Evolutionary conservation across 2,329 filamentous ascomycete species (phyloP), one percentile per base, ranked within the genome.

Genomic region (Fusarium nanum): DNA sequence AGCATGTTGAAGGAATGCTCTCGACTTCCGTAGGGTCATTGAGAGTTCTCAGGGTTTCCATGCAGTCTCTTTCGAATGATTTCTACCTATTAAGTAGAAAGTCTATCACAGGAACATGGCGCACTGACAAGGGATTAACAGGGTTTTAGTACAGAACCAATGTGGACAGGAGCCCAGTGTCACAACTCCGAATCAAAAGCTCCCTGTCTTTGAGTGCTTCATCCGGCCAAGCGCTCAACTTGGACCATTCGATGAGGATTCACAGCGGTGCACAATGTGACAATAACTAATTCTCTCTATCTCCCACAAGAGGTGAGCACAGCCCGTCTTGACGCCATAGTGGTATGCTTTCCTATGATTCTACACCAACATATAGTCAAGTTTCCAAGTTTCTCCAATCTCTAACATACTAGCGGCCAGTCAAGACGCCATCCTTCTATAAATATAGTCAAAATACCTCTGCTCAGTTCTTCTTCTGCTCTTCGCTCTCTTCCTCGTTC

Each of bases 401-500:
- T 73, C 28, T 60, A 58, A n/a, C 50, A 28, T 23, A 37, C 58
- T 48, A n/a, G 32, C 54, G 34, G 40, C 20, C 42, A 47, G 41
- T n/a, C 34, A 46, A 60, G 41, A 27, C 37, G 49, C 64, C 37
- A 20, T 30, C 32, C 53, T 37, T 67, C 57, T 60, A 32, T 37
- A 34, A 54, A 46, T 32, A 12, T 48, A 23, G 13, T 34, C n/a
- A 25, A 41, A 20, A 50, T 30, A 34, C 22, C 34, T 41, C 32
- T 53, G 12, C 58, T 50, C 55, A 60, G 18, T 32, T 56, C 65
- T 53, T 70, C 64, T 55, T 68, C 41, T 23, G 46, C 6, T 49
- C 64, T 8, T 40, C 44, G 3, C 45, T 59, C 27, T 66, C 56
- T 20, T 80, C 78, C 22, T 74, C 73, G 20, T 75, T 77, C 52